Base-by-base conservation (phyloP, 148 eudicot genomes). In the Heliosperma pusillum region DNA sequence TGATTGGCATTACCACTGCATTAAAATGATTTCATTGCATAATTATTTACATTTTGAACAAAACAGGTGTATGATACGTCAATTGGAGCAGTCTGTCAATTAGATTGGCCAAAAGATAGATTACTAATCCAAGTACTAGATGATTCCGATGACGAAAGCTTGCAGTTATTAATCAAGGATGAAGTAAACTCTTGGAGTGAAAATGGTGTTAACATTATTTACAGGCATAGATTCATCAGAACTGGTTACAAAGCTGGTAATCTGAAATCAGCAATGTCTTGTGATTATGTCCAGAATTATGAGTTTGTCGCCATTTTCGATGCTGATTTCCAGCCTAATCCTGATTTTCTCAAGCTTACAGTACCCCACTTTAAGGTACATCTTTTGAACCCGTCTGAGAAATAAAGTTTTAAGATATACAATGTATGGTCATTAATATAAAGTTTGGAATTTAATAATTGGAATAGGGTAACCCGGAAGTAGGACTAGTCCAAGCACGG, bases 321-420 rank as follows among this genome's bases (percentile, higher is more conserved):
- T 65, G 97, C 97, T 0, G 97, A 91, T 78, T 91, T 91, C 10
- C 97, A 91, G 71, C 93, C 93, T 16, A 88, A 88, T 79, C 79
- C 91, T 63, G 97, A 91, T 72, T 91, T 79, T 61, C 88, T 91
- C 2, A 81, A 85, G 81, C 83, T 81, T 26, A 81, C 90, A 2
- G 77, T 91, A 25, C 97, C 97, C 13, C 71, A 68, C 55, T 68
- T 68, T 68, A 68, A 68, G 71, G 71, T 68, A 68, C 70, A 15
- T 19, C 24, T 3, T 8, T 62, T n/a, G n/a, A n/a, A n/a, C n/a
- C n/a, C n/a, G n/a, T n/a, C n/a, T n/a, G n/a, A n/a, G n/a, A n/a
- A n/a, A n/a, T n/a, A n/a, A n/a, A n/a, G n/a, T n/a, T n/a, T n/a
- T n/a, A n/a, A n/a, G n/a, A n/a, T n/a, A n/a, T n/a, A n/a, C n/a